A percentile compares a stretch with the other conserved stretches of the same genome.
These are phyloP conservation scores for Aspergillus nidulans DNA, from an alignment of 495 filamentous ascomycete species.

Conservation along the genomic window DNA sequence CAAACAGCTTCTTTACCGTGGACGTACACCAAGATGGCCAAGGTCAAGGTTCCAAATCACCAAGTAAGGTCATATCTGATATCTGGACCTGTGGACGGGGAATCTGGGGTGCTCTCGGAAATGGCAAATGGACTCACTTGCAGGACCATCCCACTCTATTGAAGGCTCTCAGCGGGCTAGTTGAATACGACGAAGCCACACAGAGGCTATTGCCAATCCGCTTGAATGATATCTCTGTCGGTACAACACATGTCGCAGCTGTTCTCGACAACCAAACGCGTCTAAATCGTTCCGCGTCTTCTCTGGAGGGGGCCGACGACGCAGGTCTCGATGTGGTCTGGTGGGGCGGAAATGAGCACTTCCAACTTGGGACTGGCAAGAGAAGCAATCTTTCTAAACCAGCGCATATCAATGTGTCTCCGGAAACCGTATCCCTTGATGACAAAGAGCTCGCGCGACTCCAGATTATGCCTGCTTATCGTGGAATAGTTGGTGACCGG, in stretches of 20 bases:
- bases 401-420: conserved; percentile 71
- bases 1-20: conserved; percentile 79
- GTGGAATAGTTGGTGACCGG: conserved; percentile 58
- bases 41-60: conserved; percentile 39
- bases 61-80: conserved; percentile 61
- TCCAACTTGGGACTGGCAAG: conserved; percentile 88
- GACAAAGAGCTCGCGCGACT: conserved; percentile 67
- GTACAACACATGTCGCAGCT: conserved; percentile 73
- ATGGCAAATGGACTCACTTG: conserved; percentile 84
- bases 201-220: conserved; percentile 72
- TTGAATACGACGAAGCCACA: conserved; percentile 75
- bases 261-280: conserved; percentile 75
- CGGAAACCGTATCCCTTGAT: conserved; percentile 42
- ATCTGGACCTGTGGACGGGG: conserved; percentile 84
- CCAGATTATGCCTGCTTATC: conserved; percentile 77
- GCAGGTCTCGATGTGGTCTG: conserved; percentile 83
- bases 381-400: conserved; percentile 72
- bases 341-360: conserved; percentile 93
- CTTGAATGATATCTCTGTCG: conserved; percentile 63
- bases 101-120: conserved; percentile 77
- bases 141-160: conserved; percentile 77
- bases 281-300: conserved; percentile 40
- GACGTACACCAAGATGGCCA: conserved; percentile 60
- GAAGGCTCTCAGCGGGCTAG: conserved; percentile 73
- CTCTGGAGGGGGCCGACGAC: conserved; percentile 51